Percentiles rank a stretch among this genome's conserved stretches.
These are phyloP conservation scores for Neonectria magnoliae DNA, from an alignment of 2,329 filamentous ascomycete genomes.

Conservation along the genomic window DNA sequence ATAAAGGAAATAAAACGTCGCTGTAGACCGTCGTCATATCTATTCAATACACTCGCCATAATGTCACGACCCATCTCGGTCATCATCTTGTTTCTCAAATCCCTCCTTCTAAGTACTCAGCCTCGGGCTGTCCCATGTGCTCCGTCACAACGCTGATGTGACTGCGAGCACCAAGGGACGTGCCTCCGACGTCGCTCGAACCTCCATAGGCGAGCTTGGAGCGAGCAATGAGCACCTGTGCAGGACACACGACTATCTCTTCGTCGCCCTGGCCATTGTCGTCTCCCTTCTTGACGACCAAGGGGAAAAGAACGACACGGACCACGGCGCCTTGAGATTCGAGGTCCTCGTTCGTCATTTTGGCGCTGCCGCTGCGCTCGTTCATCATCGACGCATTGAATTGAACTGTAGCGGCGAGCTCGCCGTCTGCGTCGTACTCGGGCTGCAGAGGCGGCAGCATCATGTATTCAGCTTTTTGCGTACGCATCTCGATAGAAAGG, in stretches of 20 bases:
- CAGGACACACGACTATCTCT: constrained; percentile 94
- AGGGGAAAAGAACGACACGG: constrained; percentile 91
- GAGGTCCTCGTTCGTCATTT: constrained; percentile 76
- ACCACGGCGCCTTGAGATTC: constrained; percentile 81
- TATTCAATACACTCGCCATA: constrained; percentile 20
- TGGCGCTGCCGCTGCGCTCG: constrained; percentile 77
- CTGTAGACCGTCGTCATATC: constrained; percentile 20
- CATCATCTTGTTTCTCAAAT: constrained; percentile 40
- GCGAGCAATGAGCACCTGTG: constrained; percentile 85
- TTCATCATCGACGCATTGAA: constrained; percentile 98
- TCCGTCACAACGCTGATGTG: constrained; percentile 52
- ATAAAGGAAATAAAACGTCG: constrained; percentile 29
- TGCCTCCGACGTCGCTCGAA: constrained; percentile 63
- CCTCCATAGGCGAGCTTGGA: constrained; percentile 55
- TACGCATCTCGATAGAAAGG: constrained; percentile 96
- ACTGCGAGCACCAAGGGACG: constrained; percentile 51
- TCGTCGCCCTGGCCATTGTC: constrained; percentile 89
- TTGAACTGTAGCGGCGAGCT: constrained; percentile 84
- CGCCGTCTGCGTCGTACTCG: constrained; percentile 93
- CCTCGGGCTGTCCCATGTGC: constrained; percentile 46
- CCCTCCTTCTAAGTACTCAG: constrained; percentile 47
- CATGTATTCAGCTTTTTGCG: constrained; percentile 95
- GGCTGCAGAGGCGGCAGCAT: constrained; percentile 96
- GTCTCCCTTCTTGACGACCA: constrained; percentile 95
- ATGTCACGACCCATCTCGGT: constrained; percentile 21